phyloP scores from a whole-genome alignment of 305 asterid species.

The Fraxinus latifolia region DNA sequence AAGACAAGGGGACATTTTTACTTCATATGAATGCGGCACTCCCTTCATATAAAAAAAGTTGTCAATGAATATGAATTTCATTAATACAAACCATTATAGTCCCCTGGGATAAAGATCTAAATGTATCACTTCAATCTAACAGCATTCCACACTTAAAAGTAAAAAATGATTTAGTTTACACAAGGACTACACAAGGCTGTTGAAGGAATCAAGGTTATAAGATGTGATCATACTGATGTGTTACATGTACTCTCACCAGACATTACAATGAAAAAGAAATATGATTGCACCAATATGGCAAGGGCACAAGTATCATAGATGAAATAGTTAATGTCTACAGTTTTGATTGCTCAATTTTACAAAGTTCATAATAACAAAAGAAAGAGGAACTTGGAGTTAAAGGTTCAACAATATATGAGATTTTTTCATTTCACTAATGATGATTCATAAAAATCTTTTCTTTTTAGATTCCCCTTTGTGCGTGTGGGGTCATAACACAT shows the following conservation, averaged over 20 bases:
- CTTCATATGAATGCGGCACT: constrained; percentile 10
- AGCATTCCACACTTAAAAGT: background rate
- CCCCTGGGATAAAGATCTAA: background rate
- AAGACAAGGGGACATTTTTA: background rate
- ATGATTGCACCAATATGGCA: background rate
- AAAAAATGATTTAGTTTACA: background rate
- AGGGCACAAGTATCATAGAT: background rate
- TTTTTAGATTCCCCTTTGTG: background rate
- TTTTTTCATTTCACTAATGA: background rate
- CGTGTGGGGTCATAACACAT: background rate
- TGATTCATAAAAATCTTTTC: background rate
- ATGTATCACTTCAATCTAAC: background rate
- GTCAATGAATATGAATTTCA: background rate
- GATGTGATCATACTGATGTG: background rate
- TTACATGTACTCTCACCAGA: background rate
- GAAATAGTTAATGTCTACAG: background rate
- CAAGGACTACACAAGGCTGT: background rate
- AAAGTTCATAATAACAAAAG: background rate
- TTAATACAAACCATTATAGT: background rate
- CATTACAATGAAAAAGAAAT: background rate
- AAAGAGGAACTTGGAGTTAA: background rate
- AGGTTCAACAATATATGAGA: background rate
- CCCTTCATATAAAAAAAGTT: background rate
- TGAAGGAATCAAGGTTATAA: background rate
- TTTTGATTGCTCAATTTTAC: background rate